Percentiles rank a stretch among this genome's conserved stretches.
These are phyloP conservation scores for Lichenothelia convexa DNA, from an alignment of 495 filamentous ascomycete species.

Conservation along the genomic window DNA sequence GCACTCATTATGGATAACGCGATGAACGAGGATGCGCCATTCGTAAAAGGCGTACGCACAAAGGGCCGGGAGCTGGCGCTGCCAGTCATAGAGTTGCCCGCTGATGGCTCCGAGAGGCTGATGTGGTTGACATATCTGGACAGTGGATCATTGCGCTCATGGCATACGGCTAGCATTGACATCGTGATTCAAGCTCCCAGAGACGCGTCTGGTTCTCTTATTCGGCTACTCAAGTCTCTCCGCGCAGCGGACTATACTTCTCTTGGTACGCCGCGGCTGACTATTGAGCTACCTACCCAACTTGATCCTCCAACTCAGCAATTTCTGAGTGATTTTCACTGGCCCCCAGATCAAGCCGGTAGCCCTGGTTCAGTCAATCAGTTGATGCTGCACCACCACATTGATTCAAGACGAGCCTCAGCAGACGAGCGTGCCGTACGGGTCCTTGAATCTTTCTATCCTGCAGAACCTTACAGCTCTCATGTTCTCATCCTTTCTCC, in stretches of 20 bases:
- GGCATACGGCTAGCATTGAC: slow-evolving; percentile 56
- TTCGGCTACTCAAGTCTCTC: slow-evolving; percentile 54
- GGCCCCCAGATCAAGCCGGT: slow-evolving; percentile 33
- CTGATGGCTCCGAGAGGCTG: slow-evolving; percentile 35
- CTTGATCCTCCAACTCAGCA: slow-evolving; percentile 40
- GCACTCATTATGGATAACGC: slow-evolving; percentile 34
- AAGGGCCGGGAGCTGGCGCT: slow-evolving; percentile 25
- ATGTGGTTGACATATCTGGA: slow-evolving; percentile 65
- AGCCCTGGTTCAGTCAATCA: slow-evolving; percentile 12
- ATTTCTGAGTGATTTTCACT: slow-evolving; percentile 42
- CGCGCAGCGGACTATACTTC: slow-evolving; percentile 54
- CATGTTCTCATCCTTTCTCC: slow-evolving; percentile 67
- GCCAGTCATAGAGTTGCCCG: slow-evolving; percentile 50
- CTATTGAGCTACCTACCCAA: slow-evolving; percentile 56
- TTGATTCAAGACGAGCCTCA: slow-evolving; percentile 33
- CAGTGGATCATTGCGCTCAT: slow-evolving; percentile 49
- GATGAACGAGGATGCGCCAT: slow-evolving; percentile 31
- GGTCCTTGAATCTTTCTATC: slow-evolving; percentile 70
- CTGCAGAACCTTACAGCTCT: slow-evolving; percentile 35
- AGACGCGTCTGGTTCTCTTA: slow-evolving; percentile 48
- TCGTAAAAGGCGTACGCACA: slow-evolving; percentile 32
- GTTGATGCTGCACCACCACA: slow-evolving; percentile 54
- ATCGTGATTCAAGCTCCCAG: slow-evolving; percentile 58
- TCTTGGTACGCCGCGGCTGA: slow-evolving; percentile 44
- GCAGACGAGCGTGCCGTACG: slow-evolving; percentile 47